Evolutionary conservation across 352 stramenopile genomes (phyloP).

Genomic region (Pythium dissotocum): DNA sequence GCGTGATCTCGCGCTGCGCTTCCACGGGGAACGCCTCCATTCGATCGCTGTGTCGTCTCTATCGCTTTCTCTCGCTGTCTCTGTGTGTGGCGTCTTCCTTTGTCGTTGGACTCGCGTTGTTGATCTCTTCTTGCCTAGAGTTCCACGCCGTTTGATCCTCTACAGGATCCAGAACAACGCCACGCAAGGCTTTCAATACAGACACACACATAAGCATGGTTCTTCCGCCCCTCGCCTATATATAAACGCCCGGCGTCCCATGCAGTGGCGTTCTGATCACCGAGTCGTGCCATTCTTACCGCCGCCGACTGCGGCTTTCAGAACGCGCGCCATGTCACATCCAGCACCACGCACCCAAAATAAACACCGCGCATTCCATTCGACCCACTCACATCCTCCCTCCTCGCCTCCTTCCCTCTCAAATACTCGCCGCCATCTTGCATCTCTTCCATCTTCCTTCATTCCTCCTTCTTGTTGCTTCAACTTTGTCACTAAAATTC

Average conservation of each 20-base stretch:
- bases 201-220: background rate
- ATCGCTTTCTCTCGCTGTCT: background rate
- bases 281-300: background rate
- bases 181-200: background rate
- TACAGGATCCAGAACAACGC: background rate
- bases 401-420: background rate
- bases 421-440: background rate
- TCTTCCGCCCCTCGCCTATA: background rate
- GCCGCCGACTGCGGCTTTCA: background rate
- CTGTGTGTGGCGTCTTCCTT: background rate
- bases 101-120: slow-evolving; percentile 3
- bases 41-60: background rate
- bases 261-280: slow-evolving; percentile 6
- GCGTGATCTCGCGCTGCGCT: slow-evolving; percentile 47
- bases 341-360: background rate
- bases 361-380: slow-evolving; percentile 3
- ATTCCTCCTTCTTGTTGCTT: background rate
- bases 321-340: background rate
- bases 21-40: slow-evolving; percentile 25
- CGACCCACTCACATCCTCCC: background rate
- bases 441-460: background rate
- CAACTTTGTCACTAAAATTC: slow-evolving; percentile 22
- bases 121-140: background rate
- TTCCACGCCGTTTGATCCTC: background rate
- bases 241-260: background rate